Base-by-base conservation (phyloP, 495 filamentous ascomycete genomes). In the Tuber brumale region DNA sequence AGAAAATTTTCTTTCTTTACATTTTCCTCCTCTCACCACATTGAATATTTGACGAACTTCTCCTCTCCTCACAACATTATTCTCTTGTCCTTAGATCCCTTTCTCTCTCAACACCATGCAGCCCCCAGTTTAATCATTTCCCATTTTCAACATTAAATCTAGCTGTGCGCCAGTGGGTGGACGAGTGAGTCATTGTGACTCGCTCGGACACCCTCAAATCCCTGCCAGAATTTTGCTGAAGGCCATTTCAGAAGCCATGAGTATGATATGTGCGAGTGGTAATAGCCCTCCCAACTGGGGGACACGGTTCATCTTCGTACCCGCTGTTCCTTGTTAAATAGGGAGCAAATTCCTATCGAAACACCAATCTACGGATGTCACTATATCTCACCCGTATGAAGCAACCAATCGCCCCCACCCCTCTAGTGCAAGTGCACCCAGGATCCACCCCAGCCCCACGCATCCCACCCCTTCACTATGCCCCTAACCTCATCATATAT, bases 371-470 rank as follows among this genome's bases (percentile, higher is more conserved):
- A 45, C 43, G 43, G 43, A 45, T 2, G 2, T 45, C 43, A 45
- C 43, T 0, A 16, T 2, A 48, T 23, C 46, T 48, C 46, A 48
- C 14, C 14, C 19, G 5, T 39, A 39, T 46, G 18, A n/a, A 19
- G 6, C 21, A 51, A n/a, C 21, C 46, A 21, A 27, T 23, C 31
- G 27, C n/a, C 72, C 39, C 76, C n/a, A 83, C 86, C 76, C 84
- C 85, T 75, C 87, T 84, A 1, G 87, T 86, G 84, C 90, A 84
- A 73, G 90, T 76, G 57, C 89, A n/a, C 19, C 84, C 88, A 72
- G 85, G 89, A 0, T 88, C 89, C 88, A 89, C 87, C 71, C 89
- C 87, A 51, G 84, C 84, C 31, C 87, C 81, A 80, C 0, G 84
- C 83, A 75, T 85, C 84, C 87, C 88, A 90, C 70, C 85, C 85